phyloP scores from a whole-genome alignment of 495 filamentous ascomycete species.

The Xylaria castorea region DNA sequence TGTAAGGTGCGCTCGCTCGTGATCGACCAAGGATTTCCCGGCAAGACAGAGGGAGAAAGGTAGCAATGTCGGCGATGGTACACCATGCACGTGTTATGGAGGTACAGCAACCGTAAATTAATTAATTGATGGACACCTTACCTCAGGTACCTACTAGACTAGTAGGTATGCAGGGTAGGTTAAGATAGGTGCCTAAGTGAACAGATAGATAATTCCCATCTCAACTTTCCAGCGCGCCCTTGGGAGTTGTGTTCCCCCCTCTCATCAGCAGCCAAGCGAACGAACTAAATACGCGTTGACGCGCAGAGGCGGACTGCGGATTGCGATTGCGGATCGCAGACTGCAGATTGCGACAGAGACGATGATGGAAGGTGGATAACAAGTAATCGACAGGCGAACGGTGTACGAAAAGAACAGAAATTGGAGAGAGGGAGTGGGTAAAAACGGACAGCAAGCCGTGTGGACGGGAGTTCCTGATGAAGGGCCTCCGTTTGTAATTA shows the following conservation, averaged over 20 bases:
- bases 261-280: slow-evolving; percentile 24
- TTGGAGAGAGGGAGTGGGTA: slow-evolving; percentile 21
- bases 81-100: slow-evolving; percentile 33
- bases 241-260: slow-evolving; percentile 1
- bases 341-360: slow-evolving; percentile 11
- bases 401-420: neutral
- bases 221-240: slow-evolving; percentile 15
- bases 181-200: slow-evolving; percentile 22
- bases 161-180: slow-evolving; percentile 4
- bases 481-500: slow-evolving; percentile 6
- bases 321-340: slow-evolving; percentile 5
- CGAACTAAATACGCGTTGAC: slow-evolving; percentile 21
- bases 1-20: slow-evolving; percentile 26
- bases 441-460: neutral
- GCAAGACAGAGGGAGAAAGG: neutral
- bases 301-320: slow-evolving; percentile 3
- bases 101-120: slow-evolving; percentile 30
- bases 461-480: slow-evolving; percentile 7
- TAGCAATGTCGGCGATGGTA: slow-evolving; percentile 28
- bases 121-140: slow-evolving; percentile 32
- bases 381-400: slow-evolving; percentile 2
- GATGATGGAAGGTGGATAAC: slow-evolving; percentile 17
- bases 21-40: slow-evolving; percentile 25
- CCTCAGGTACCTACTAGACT: slow-evolving; percentile 23
- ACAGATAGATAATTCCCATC: slow-evolving; percentile 25